Base-by-base conservation (phyloP, 2,329 filamentous ascomycete species). In the Cercospora sp. region DNA sequence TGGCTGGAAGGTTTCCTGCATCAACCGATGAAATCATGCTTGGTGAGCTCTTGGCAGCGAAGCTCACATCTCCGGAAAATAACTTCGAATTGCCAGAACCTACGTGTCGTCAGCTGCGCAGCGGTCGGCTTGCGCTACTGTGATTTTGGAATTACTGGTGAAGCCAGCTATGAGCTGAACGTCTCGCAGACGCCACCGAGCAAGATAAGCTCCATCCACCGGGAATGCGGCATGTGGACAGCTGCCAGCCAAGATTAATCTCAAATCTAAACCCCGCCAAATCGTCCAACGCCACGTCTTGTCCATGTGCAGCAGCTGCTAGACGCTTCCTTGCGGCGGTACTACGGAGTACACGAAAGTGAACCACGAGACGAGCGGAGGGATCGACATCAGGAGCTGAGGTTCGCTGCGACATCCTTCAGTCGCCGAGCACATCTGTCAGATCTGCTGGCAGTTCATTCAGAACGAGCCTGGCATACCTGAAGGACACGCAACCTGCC, bases 251-350 rank as follows among this genome's bases (percentile, higher is more conserved):
- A 63, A 45, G 53, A 45, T 45, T 24, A 45, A 67, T 64, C 61
- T 67, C 61, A 53, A 67, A 67, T 67, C 60, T 67, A 59, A 59
- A 43, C 57, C 58, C 62, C 62, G 34, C 62, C 62, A 58, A 34
- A 37, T 37, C 49, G 24, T 40, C 24, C 49, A 65, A 65, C 62
- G 62, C 62, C 62, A 65, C 62, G 32, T 65, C 51, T 58, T 58
- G 32, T 55, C 49, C 49, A 53, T 53, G 49, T 12, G 49, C 24
- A 53, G 10, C 21, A 53, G 49, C 45, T 51, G 45, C 45, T 51
- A 24, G 45, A 24, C 24, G 49, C 21, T 28, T 28, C 9, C 45
- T 51, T 28, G 49, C 49, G 49, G 49, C 49, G 24, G 49, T 28
- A 53, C 49, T 53, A 16, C 49, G 49, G 49, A 51, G 45, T 6